These are phyloP conservation scores for Trichoderma atroviride DNA, from an alignment of 2,329 filamentous ascomycete species.

Conservation along the genomic window DNA sequence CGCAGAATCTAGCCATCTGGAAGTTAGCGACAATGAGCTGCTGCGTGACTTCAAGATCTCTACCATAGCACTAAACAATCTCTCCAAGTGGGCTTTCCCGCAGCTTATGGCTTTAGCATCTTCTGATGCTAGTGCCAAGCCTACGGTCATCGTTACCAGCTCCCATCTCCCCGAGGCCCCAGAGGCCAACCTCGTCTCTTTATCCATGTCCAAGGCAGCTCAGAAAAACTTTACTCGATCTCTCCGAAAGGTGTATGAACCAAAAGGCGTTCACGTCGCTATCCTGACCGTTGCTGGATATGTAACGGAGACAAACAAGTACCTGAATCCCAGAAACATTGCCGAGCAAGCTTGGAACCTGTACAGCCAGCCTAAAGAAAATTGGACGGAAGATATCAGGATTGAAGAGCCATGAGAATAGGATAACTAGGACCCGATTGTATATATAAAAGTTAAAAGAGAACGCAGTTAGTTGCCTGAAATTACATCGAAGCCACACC, in stretches of 20 bases:
- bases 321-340: constrained; percentile 30
- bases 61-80: constrained; percentile 50
- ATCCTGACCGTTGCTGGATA: constrained; percentile 50
- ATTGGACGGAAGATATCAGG: constrained; percentile 21
- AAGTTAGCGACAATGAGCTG: constrained; percentile 48
- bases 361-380: constrained; percentile 27
- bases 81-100: constrained; percentile 51
- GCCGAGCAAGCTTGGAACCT: constrained; percentile 29
- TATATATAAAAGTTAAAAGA: neutral
- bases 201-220: constrained; percentile 54
- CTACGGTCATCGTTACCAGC: constrained; percentile 53
- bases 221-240: constrained; percentile 55
- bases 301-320: constrained; percentile 24
- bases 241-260: constrained; percentile 44
- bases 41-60: constrained; percentile 54
- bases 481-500: neutral
- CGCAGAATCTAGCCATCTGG: constrained; percentile 45
- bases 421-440: neutral
- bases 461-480: neutral
- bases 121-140: constrained; percentile 38
- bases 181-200: constrained; percentile 49
- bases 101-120: constrained; percentile 41
- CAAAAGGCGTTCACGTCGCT: constrained; percentile 49
- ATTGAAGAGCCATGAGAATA: constrained; percentile 2
- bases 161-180: constrained; percentile 52